Evolutionary conservation across 1,284 basidiomycete species (phyloP).

Genomic region (Gastroboletus turbinatus): DNA sequence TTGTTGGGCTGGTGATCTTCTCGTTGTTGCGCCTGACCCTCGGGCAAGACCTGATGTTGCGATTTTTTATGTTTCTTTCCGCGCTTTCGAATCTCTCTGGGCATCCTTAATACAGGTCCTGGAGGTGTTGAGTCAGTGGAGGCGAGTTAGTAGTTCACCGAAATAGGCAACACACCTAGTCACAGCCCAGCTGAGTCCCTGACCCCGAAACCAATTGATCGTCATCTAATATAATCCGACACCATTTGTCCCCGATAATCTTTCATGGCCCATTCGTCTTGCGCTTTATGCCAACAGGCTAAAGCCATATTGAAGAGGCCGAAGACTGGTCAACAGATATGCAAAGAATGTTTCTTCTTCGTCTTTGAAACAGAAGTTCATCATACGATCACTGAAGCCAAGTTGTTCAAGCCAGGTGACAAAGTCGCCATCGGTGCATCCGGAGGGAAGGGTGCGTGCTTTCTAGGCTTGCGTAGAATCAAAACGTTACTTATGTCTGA

Average conservation of each 20-base stretch:
- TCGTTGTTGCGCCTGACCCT: constrained; percentile 17
- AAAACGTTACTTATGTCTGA: constrained; percentile 1
- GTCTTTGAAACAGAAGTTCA: constrained; percentile 99
- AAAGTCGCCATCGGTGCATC: constrained; percentile 96
- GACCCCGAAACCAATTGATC: not conserved
- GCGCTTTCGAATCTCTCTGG: constrained; percentile 72
- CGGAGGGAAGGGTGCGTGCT: constrained; percentile 85
- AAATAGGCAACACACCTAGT: constrained; percentile 4
- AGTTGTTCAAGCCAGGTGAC: constrained; percentile 90
- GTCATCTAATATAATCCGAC: not conserved
- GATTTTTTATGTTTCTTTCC: constrained; percentile 73
- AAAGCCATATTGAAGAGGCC: constrained; percentile 92
- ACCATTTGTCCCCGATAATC: too few relatives aligned
- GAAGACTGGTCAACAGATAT: constrained; percentile 97
- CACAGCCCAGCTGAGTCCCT: too few relatives aligned
- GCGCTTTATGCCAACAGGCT: constrained; percentile 72
- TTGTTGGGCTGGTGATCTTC: constrained; percentile 19
- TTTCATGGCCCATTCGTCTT: constrained; percentile 66
- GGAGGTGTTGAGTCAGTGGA: not conserved
- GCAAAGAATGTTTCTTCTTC: constrained; percentile 92
- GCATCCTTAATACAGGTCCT: constrained; percentile 45
- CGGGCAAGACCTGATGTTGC: constrained; percentile 22
- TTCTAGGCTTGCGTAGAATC: not conserved
- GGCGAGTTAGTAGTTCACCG: not conserved
- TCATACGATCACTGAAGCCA: constrained; percentile 83